Conservation (phyloP, 2,329 filamentous ascomycete genomes). For the Tympanopsis confertula region DNA sequence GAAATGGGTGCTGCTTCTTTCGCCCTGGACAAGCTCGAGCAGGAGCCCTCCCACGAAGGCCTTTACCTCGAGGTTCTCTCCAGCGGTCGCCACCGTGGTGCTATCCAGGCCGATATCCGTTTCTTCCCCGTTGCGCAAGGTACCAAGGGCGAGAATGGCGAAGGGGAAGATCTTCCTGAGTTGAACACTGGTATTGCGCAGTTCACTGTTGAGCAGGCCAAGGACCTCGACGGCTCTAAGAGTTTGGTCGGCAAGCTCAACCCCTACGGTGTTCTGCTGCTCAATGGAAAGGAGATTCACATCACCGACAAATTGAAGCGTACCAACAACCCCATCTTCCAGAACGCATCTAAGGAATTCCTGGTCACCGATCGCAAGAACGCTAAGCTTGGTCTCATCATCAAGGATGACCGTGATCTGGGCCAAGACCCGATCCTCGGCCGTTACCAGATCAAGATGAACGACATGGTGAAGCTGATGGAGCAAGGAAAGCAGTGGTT, state of each 20-base stretch:
- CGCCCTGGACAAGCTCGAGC: constrained; percentile 69
- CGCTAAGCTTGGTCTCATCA: constrained; percentile 77
- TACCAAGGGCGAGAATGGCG: constrained; percentile 63
- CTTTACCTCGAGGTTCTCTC: constrained; percentile 72
- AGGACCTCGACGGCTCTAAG: constrained; percentile 86
- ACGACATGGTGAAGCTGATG: constrained; percentile 84
- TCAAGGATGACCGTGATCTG: constrained; percentile 92
- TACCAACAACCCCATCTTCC: constrained; percentile 95
- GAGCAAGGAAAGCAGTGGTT: constrained; percentile 95
- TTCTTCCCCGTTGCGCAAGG: constrained; percentile 89
- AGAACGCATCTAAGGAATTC: constrained; percentile 83
- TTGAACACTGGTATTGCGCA: constrained; percentile 87
- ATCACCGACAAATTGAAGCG: constrained; percentile 86
- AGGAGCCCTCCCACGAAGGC: constrained; percentile 69
- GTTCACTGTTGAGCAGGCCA: constrained; percentile 89
- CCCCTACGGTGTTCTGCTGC: constrained; percentile 75
- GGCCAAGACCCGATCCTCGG: constrained; percentile 73
- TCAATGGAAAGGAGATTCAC: constrained; percentile 88
- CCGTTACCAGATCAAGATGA: constrained; percentile 87
- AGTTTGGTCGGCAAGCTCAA: constrained; percentile 84
- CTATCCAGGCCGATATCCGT: constrained; percentile 69
- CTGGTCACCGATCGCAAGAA: constrained; percentile 87
- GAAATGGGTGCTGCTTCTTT: constrained; percentile 84
- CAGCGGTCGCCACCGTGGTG: constrained; percentile 73
- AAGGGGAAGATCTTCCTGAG: constrained; percentile 69